Conservation (phyloP, 164 flowering plant species). For the Platanus orientalis region DNA sequence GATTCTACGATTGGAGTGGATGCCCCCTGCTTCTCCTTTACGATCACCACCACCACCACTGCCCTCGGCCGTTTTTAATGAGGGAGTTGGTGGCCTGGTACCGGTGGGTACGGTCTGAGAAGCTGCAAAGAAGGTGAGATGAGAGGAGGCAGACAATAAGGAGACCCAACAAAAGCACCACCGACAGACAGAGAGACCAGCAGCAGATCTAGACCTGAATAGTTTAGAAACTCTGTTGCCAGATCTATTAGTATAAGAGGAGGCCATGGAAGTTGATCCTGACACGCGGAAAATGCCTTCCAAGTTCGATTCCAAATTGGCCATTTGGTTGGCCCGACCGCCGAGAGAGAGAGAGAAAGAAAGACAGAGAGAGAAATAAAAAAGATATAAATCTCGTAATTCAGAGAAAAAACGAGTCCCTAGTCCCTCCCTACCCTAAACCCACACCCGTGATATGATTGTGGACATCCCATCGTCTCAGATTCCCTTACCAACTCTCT, state of each 20-base stretch:
- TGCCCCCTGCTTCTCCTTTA: background rate
- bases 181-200: slow-evolving; percentile 13
- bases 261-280: background rate
- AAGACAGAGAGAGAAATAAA: background rate
- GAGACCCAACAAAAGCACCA: slow-evolving; percentile 9
- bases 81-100: background rate
- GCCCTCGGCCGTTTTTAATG: slow-evolving; percentile 5
- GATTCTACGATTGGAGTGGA: background rate
- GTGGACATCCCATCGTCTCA: too few relatives aligned
- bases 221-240: background rate
- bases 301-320: too few relatives aligned
- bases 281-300: slow-evolving; percentile 9
- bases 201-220: slow-evolving; percentile 7
- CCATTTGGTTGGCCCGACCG: too few relatives aligned
- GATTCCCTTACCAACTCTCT: too few relatives aligned
- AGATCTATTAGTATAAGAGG: background rate
- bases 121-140: slow-evolving; percentile 16
- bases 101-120: slow-evolving; percentile 10
- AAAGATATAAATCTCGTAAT: too few relatives aligned
- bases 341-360: too few relatives aligned
- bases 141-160: background rate
- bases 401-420: too few relatives aligned
- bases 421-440: too few relatives aligned
- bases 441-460: too few relatives aligned
- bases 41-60: too few relatives aligned